Evolutionary conservation across 2,329 filamentous ascomycete species (phyloP).

Genomic region (Stemphylium vesicarium): DNA sequence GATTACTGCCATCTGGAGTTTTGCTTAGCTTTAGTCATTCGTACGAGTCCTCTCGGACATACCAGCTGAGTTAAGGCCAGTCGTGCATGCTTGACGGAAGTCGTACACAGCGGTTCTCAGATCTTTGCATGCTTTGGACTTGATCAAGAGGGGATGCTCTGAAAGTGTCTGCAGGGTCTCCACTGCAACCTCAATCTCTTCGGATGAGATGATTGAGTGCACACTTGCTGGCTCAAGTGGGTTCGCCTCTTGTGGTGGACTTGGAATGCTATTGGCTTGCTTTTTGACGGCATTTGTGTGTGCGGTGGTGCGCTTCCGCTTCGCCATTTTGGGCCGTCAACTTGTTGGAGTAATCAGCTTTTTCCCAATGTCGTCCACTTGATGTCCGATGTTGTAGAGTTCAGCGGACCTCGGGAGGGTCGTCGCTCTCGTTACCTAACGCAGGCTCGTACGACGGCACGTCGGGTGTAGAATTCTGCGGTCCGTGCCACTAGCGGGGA

Average conservation of each 20-base stretch:
- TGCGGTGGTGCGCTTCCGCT: slow-evolving; percentile 36
- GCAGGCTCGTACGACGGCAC: slow-evolving; percentile 8
- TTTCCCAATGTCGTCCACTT: not conserved
- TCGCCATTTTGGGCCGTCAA: slow-evolving; percentile 27
- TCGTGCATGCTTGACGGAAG: slow-evolving; percentile 72
- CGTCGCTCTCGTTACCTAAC: not conserved
- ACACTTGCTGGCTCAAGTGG: slow-evolving; percentile 57
- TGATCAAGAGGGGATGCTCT: slow-evolving; percentile 67
- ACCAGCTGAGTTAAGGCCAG: slow-evolving; percentile 66
- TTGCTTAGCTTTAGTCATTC: slow-evolving; percentile 7
- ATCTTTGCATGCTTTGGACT: slow-evolving; percentile 71
- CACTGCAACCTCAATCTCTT: slow-evolving; percentile 71
- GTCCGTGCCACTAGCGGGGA: slow-evolving; percentile 11
- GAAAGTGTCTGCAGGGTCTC: slow-evolving; percentile 68
- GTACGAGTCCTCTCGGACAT: slow-evolving; percentile 12
- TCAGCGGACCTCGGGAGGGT: not conserved
- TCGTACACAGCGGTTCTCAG: slow-evolving; percentile 71
- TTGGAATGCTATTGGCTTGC: slow-evolving; percentile 30
- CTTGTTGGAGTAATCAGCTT: not conserved
- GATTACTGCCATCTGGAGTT: slow-evolving; percentile 61
- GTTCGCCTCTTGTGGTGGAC: slow-evolving; percentile 33
- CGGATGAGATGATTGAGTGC: slow-evolving; percentile 63
- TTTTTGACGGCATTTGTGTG: slow-evolving; percentile 31
- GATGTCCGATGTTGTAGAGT: not conserved
- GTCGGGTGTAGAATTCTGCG: slow-evolving; percentile 12